Percentiles rank a stretch among this genome's conserved stretches.
Conservation (phyloP, 1,284 basidiomycete genomes). For the Cutaneotrichosporon cavernicola region DNA sequence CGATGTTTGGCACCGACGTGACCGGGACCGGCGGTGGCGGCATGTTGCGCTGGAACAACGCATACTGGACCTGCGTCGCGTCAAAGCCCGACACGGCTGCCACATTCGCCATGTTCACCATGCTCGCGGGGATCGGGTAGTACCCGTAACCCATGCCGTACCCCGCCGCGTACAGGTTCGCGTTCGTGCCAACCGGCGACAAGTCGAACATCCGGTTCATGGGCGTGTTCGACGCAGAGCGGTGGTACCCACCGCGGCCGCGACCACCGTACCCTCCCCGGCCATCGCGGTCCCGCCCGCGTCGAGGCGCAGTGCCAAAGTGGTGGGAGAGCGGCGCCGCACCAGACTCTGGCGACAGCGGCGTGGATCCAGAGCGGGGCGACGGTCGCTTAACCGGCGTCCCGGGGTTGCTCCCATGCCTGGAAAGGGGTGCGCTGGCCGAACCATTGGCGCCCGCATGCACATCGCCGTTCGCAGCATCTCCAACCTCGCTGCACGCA, state of each 20-base stretch:
- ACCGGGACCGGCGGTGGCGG: constrained; percentile 62
- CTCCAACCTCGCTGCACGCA: not conserved
- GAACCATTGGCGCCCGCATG: constrained; percentile 14
- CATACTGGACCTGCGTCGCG: constrained; percentile 6
- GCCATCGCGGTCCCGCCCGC: constrained; percentile 35
- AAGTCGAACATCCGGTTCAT: constrained; percentile 22
- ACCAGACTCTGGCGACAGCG: constrained; percentile 18
- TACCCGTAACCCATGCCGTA: constrained; percentile 36
- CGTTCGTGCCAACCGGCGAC: constrained; percentile 22
- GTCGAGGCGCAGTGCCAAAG: constrained; percentile 27
- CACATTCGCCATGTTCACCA: constrained; percentile 17
- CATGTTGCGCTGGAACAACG: constrained; percentile 19
- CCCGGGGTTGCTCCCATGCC: constrained; percentile 30
- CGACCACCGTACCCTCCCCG: constrained; percentile 35
- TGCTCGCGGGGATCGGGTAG: constrained; percentile 30
- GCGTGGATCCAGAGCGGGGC: constrained; percentile 12
- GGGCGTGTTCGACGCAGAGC: constrained; percentile 17
- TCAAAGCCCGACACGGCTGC: constrained; percentile 22
- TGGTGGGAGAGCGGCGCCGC: constrained; percentile 28
- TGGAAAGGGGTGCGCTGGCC: constrained; percentile 30
- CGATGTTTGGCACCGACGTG: constrained; percentile 59
- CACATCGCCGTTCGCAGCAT: not conserved
- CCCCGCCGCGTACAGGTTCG: constrained; percentile 27
- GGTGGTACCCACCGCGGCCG: constrained; percentile 23
- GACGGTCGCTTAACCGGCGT: constrained; percentile 20